These are phyloP conservation scores for Phoenix roebelenii DNA, from an alignment of 176 grass and related monocot genomes.

Conservation along the genomic window DNA sequence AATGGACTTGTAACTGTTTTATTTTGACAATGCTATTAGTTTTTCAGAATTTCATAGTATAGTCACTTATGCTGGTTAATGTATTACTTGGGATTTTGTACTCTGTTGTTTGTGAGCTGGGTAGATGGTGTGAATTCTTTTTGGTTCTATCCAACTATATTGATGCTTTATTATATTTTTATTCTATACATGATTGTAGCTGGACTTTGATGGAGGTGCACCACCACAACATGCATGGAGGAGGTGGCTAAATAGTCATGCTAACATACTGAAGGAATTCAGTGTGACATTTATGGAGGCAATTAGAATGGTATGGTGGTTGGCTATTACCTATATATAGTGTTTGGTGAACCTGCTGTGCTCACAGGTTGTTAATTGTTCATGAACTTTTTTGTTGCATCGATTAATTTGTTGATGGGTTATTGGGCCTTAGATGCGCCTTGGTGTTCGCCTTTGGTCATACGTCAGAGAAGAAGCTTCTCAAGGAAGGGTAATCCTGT, in stretches of 20 bases:
- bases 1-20: no score
- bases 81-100: no score
- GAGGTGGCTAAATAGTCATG: constrained; percentile 81
- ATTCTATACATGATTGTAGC: constrained; percentile 26
- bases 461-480: constrained; percentile 98
- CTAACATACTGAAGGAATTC: constrained; percentile 91
- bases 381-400: background rate
- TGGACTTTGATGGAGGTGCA: constrained; percentile 85
- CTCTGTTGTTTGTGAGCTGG: no score
- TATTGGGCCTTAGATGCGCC: constrained; percentile 50
- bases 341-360: constrained; percentile 9
- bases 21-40: no score
- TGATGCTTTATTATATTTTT: background rate
- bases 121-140: no score
- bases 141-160: no score
- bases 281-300: constrained; percentile 90
- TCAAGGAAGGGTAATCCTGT: constrained; percentile 72
- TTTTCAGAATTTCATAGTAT: no score
- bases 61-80: no score
- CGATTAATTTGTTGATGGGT: no score
- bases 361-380: background rate
- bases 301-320: constrained; percentile 60
- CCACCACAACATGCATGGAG: constrained; percentile 87
- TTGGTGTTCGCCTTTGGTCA: constrained; percentile 96
- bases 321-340: constrained; percentile 10